phyloP scores from a whole-genome alignment of 306 rosid genomes.

The Begonia masoniana region DNA sequence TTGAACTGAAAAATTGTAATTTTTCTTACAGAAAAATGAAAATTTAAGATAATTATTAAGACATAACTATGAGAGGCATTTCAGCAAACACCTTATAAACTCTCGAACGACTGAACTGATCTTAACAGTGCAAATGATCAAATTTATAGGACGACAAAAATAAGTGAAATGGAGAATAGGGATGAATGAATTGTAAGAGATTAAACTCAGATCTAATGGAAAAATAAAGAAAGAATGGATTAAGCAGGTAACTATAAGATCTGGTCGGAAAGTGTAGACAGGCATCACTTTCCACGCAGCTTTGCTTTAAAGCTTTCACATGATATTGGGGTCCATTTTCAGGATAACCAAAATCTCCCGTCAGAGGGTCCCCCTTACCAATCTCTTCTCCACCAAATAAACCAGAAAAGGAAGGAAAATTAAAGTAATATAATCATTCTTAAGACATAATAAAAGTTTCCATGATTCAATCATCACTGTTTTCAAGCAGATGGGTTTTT shows the following conservation, averaged over 20 bases:
- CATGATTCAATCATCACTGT: slow-evolving; percentile 21
- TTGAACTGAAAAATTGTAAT: background rate
- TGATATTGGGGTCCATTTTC: slow-evolving; percentile 35
- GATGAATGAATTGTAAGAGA: too few species aligned
- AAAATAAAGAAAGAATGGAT: slow-evolving; percentile 4
- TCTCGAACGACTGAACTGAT: background rate
- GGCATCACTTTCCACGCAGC: slow-evolving; percentile 22
- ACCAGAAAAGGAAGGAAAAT: slow-evolving; percentile 7
- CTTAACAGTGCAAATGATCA: background rate
- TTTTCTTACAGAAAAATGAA: too few species aligned
- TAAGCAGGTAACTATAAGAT: slow-evolving; percentile 24
- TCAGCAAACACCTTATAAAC: too few species aligned
- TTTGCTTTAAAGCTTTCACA: slow-evolving; percentile 34
- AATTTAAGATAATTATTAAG: too few species aligned
- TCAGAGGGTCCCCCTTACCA: slow-evolving; percentile 7
- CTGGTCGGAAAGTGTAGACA: slow-evolving; percentile 39
- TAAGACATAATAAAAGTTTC: slow-evolving; percentile 37
- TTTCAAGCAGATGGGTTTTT: slow-evolving; percentile 23
- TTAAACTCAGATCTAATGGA: too few species aligned
- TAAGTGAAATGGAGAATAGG: too few species aligned
- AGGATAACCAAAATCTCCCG: slow-evolving; percentile 3
- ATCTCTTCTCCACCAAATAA: slow-evolving; percentile 21
- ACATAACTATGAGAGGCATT: too few species aligned
- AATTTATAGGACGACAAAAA: too few species aligned
- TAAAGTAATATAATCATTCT: slow-evolving; percentile 22